A percentile compares a stretch with the other conserved stretches of the same genome.
Conservation (phyloP, 164 flowering plant species). For the Umbellularia californica region DNA sequence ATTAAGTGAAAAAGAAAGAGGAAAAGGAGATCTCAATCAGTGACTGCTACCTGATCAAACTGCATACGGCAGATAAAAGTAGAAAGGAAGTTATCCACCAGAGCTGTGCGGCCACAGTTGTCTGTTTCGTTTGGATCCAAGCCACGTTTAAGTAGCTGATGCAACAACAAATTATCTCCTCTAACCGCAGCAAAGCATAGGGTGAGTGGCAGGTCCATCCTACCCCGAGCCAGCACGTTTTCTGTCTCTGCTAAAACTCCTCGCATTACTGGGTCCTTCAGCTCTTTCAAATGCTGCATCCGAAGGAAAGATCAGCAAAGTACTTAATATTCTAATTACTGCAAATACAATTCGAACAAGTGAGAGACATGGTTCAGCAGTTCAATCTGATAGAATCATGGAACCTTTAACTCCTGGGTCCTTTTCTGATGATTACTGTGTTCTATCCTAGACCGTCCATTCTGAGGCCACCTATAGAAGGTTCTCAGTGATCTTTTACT, state of each 20-base stretch:
- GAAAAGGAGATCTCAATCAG: constrained; percentile 1
- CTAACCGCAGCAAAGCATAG: constrained; percentile 74
- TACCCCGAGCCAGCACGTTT: constrained; percentile 81
- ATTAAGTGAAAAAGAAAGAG: constrained; percentile 12
- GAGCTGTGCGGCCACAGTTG: constrained; percentile 66
- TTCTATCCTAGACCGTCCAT: no score
- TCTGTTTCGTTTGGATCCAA: constrained; percentile 86
- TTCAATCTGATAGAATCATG: not conserved
- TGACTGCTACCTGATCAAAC: not conserved
- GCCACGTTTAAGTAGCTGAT: constrained; percentile 65
- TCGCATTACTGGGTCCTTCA: constrained; percentile 68
- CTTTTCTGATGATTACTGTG: no score
- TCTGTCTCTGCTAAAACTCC: constrained; percentile 69
- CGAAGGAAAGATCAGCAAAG: not conserved
- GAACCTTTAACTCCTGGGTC: no score
- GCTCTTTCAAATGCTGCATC: constrained; percentile 69
- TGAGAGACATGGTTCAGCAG: not conserved
- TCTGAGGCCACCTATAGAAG: no score
- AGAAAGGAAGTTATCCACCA: constrained; percentile 36
- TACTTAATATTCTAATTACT: not conserved
- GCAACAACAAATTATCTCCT: constrained; percentile 67
- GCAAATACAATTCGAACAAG: not conserved
- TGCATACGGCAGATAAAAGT: not conserved
- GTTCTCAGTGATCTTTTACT: no score
- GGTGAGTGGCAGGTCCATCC: constrained; percentile 84